Evolutionary conservation across 225 moss, liverwort and hornwort species (phyloP).

Genomic region (Ulota crispa): DNA sequence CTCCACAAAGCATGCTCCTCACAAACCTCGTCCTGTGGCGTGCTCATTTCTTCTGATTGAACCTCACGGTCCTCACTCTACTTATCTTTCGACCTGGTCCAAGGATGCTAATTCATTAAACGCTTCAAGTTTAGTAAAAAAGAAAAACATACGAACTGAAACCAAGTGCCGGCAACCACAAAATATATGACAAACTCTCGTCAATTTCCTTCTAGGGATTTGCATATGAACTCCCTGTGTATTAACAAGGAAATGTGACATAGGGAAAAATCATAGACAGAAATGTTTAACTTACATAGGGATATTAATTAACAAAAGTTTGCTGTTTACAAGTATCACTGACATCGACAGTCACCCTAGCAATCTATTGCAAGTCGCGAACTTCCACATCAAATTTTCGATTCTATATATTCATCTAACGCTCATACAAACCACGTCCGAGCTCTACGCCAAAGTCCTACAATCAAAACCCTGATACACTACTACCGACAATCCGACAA

Average conservation of each 20-base stretch:
- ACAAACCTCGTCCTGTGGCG: neutral
- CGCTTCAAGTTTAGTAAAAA: neutral
- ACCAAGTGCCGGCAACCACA: no score
- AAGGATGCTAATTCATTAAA: neutral
- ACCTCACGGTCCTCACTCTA: no score
- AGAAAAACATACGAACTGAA: neutral
- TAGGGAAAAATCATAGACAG: no score
- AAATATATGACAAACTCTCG: no score
- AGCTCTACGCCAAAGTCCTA: neutral
- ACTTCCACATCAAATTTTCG: neutral
- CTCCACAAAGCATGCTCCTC: neutral
- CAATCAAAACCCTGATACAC: neutral
- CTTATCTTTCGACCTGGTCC: no score
- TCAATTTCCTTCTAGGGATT: no score
- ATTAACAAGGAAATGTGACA: no score
- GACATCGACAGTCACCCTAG: neutral
- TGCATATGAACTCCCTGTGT: no score
- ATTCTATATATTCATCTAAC: neutral
- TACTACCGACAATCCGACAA: neutral
- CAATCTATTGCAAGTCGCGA: neutral
- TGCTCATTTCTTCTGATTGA: no score
- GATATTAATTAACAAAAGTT: no score
- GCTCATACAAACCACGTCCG: neutral
- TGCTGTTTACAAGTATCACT: neutral
- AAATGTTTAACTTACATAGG: no score